A percentile compares a stretch with the other conserved stretches of the same genome.
phyloP scores from a whole-genome alignment of 164 flowering plant species.

The Umbellularia californica region DNA sequence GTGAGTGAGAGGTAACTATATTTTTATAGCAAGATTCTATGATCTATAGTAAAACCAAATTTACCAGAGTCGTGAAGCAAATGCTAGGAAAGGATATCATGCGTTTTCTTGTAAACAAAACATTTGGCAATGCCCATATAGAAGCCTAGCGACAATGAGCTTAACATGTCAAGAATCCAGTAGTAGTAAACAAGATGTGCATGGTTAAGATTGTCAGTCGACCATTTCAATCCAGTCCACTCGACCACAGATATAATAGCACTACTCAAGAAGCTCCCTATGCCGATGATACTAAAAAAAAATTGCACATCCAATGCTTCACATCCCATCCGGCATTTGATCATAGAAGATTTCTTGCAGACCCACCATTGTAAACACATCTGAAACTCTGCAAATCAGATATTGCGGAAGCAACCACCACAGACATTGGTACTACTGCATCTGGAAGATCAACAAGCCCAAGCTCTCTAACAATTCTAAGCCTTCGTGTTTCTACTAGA shows the following conservation, averaged over 20 bases:
- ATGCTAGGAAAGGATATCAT: not conserved
- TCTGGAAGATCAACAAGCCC: not conserved
- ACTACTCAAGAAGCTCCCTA: slow-evolving; percentile 11
- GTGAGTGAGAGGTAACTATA: no score
- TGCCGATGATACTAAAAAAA: slow-evolving; percentile 8
- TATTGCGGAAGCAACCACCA: slow-evolving; percentile 14
- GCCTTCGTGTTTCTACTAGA: slow-evolving; percentile 9
- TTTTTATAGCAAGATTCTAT: no score
- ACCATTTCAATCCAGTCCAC: slow-evolving; percentile 9
- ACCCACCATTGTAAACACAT: slow-evolving; percentile 13
- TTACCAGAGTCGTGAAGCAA: no score
- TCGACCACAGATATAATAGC: slow-evolving; percentile 1
- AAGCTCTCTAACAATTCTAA: slow-evolving; percentile 5
- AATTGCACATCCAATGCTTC: slow-evolving; percentile 7
- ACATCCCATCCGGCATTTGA: slow-evolving; percentile 13
- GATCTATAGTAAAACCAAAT: no score
- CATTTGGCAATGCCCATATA: not conserved
- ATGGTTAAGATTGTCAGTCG: slow-evolving; percentile 7
- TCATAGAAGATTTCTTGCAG: slow-evolving; percentile 15
- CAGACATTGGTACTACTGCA: slow-evolving; percentile 6
- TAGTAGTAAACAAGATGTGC: slow-evolving; percentile 15
- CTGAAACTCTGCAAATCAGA: not conserved
- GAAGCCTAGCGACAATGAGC: not conserved
- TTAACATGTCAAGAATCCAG: slow-evolving; percentile 7
- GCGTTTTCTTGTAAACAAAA: not conserved